Conservation (phyloP, 768 basidiomycete genomes). For the Lepiota venenata region DNA sequence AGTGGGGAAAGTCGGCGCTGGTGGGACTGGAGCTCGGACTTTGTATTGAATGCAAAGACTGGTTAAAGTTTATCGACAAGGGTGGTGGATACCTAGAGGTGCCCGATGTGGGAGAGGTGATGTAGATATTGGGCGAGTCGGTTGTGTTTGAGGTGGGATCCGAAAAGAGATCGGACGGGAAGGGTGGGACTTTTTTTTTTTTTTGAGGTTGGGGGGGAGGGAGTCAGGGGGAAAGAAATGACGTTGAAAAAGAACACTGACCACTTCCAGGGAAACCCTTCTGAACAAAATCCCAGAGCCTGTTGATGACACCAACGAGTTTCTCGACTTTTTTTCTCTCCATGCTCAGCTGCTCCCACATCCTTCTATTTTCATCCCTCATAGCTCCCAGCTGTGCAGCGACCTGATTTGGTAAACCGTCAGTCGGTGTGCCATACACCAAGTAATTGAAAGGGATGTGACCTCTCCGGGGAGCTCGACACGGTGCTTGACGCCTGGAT, state of each 20-base stretch:
- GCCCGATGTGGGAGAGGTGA: constrained; percentile 60
- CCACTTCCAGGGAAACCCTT: constrained; percentile 53
- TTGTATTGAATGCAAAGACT: constrained; percentile 38
- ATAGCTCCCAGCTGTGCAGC: constrained; percentile 64
- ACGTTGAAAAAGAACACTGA: constrained; percentile 24
- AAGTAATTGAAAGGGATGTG: too few relatives aligned
- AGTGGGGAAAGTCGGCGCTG: constrained; percentile 38
- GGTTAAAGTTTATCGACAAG: constrained; percentile 38
- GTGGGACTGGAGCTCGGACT: constrained; percentile 54
- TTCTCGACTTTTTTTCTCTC: constrained; percentile 64
- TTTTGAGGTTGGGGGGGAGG: too few relatives aligned
- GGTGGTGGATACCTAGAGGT: constrained; percentile 39
- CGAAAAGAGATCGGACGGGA: constrained; percentile 46
- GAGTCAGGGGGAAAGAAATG: not conserved
- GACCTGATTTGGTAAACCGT: constrained; percentile 29
- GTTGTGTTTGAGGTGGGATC: constrained; percentile 26
- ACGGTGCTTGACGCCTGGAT: constrained; percentile 66
- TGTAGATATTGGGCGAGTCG: constrained; percentile 67
- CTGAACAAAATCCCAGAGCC: constrained; percentile 60
- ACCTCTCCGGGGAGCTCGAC: constrained; percentile 84
- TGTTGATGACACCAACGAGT: constrained; percentile 53
- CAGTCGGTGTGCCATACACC: not conserved
- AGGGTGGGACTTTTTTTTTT: constrained; percentile 46
- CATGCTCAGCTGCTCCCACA: constrained; percentile 50
- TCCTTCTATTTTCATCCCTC: constrained; percentile 66